Percentiles rank a stretch among this genome's conserved stretches.
Conservation (phyloP, 257 asterid genomes). For the Jacaranda mimosifolia region DNA sequence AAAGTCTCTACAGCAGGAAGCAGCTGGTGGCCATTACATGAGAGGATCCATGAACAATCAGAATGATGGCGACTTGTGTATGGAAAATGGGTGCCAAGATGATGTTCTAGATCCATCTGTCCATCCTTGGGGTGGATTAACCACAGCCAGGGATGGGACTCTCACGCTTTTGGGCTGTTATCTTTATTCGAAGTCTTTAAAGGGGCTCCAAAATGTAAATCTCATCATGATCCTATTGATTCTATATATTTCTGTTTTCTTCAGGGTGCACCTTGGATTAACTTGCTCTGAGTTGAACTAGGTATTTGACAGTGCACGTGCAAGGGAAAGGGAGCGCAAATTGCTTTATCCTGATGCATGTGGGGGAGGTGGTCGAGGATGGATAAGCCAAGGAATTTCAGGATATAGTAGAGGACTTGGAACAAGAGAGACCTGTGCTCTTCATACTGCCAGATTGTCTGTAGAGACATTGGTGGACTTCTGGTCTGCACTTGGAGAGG, state of each 20-base stretch:
- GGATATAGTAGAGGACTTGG: conserved; percentile 72
- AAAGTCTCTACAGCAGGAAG: conserved; percentile 68
- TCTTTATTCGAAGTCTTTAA: conserved; percentile 58
- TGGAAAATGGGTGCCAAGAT: conserved; percentile 46
- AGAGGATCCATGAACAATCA: conserved; percentile 43
- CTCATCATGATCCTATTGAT: neutral
- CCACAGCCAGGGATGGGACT: conserved; percentile 67
- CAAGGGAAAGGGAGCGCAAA: conserved; percentile 73
- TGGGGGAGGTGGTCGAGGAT: conserved; percentile 82
- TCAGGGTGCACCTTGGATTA: conserved; percentile 4
- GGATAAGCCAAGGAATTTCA: conserved; percentile 72
- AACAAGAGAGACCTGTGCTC: conserved; percentile 78
- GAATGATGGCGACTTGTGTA: conserved; percentile 40
- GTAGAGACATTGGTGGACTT: conserved; percentile 75
- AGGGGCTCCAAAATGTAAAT: conserved; percentile 71
- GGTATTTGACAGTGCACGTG: conserved; percentile 77
- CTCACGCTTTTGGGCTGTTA: conserved; percentile 72
- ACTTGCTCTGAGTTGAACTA: conserved; percentile 39
- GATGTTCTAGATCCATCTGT: conserved; percentile 70
- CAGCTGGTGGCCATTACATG: conserved; percentile 42
- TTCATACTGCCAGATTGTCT: conserved; percentile 77
- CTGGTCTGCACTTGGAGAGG: conserved; percentile 85
- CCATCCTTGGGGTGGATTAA: conserved; percentile 82
- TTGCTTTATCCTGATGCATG: conserved; percentile 80
- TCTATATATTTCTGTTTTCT: neutral